Percentiles rank a stretch among this genome's conserved stretches.
Evolutionary conservation across 164 flowering plant species (phyloP).

Genomic region (Sedum album): DNA sequence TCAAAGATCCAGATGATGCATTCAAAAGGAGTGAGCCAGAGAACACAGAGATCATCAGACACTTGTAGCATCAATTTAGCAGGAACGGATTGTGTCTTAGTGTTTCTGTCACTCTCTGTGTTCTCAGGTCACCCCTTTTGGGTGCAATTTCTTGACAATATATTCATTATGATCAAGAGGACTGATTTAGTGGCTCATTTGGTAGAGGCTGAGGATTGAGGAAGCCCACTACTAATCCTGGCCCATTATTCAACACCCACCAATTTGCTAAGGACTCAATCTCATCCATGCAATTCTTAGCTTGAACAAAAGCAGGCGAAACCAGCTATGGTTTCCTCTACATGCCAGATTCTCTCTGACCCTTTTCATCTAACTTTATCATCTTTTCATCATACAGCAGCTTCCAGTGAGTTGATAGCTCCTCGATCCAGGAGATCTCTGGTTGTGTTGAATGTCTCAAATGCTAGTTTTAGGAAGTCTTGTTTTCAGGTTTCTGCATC

Average conservation of each 20-base stretch:
- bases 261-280: background rate
- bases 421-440: background rate
- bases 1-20: background rate
- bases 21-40: background rate
- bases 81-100: too few species aligned
- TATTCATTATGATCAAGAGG: too few species aligned
- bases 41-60: background rate
- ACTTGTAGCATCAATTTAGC: too few species aligned
- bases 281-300: background rate
- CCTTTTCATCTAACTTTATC: background rate
- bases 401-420: background rate
- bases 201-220: background rate
- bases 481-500: background rate
- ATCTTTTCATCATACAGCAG: background rate
- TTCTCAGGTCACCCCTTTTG: background rate
- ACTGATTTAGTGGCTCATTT: background rate
- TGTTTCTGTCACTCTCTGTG: background rate
- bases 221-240: background rate
- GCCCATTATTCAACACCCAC: background rate
- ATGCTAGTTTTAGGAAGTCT: conserved; percentile 1
- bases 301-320: conserved; percentile 1
- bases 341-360: conserved; percentile 14
- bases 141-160: background rate
- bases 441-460: background rate
- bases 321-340: conserved; percentile 27